Percentiles rank a stretch among this genome's conserved stretches.
Conservation (phyloP, 2,329 filamentous ascomycete species). For the Pezicula neosporulosa region DNA sequence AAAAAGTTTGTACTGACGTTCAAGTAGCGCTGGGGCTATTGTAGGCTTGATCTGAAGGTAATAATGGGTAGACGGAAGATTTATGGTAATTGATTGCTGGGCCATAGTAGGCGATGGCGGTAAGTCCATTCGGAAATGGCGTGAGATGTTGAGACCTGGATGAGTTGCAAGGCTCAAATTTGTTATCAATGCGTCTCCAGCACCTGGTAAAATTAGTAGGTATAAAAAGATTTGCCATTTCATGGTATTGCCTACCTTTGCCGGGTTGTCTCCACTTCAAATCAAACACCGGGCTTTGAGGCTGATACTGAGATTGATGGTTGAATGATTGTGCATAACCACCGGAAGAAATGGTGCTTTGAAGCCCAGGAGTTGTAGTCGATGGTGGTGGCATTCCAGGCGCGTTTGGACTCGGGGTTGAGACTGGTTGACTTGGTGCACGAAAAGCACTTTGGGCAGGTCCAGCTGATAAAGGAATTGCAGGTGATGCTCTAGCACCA, state of each 20-base stretch:
- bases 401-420: constrained; percentile 18
- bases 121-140: constrained; percentile 61
- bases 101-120: constrained; percentile 61
- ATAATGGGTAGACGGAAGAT: constrained; percentile 63
- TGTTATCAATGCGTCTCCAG: constrained; percentile 62
- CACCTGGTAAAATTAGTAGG: constrained; percentile 35
- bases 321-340: constrained; percentile 27
- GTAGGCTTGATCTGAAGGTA: constrained; percentile 69
- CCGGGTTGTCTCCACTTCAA: constrained; percentile 37
- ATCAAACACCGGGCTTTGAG: constrained; percentile 35
- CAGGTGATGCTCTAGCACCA: constrained; percentile 24
- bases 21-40: constrained; percentile 59
- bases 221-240: background rate
- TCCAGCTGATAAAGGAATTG: constrained; percentile 11
- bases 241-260: constrained; percentile 38
- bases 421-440: constrained; percentile 35
- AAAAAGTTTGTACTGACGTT: constrained; percentile 73
- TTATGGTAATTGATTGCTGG: constrained; percentile 71
- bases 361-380: constrained; percentile 16
- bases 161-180: constrained; percentile 66
- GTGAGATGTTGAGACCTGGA: constrained; percentile 58
- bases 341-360: constrained; percentile 12
- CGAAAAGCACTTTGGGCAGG: constrained; percentile 27
- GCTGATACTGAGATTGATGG: constrained; percentile 23
- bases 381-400: constrained; percentile 27